phyloP scores from a whole-genome alignment of 192 early-diverging fungal genomes.

The Helicostylum pulchrum region DNA sequence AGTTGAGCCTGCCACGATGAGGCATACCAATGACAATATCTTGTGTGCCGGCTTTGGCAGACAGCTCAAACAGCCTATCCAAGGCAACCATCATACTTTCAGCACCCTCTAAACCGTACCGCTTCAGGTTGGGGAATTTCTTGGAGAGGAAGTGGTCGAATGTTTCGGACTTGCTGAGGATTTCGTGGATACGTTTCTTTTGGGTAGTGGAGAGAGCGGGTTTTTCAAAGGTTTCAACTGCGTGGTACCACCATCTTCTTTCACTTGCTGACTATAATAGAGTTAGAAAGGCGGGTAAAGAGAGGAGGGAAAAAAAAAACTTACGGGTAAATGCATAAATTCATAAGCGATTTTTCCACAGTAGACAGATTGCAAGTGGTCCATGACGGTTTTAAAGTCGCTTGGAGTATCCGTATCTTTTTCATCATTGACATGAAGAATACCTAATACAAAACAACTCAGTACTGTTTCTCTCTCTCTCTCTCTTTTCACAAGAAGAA shows the following conservation, averaged over 20 bases:
- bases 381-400: constrained; percentile 62
- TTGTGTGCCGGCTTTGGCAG: constrained; percentile 60
- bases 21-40: constrained; percentile 94
- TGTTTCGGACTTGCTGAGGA: constrained; percentile 77
- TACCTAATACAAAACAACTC: constrained; percentile 38
- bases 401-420: constrained; percentile 37
- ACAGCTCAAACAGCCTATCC: constrained; percentile 78
- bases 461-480: too few species aligned
- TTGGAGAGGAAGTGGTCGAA: constrained; percentile 99
- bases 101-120: constrained; percentile 95
- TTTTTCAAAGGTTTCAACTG: constrained; percentile 76
- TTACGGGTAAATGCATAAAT: constrained; percentile 88
- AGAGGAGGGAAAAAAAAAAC: constrained; percentile 16
- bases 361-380: constrained; percentile 69
- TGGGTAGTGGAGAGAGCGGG: constrained; percentile 52
- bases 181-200: constrained; percentile 72
- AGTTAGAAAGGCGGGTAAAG: too few species aligned
- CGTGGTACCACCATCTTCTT: constrained; percentile 83
- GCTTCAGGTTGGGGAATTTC: constrained; percentile 93
- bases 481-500: background rate
- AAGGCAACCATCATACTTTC: constrained; percentile 94
- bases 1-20: constrained; percentile 92
- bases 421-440: constrained; percentile 65
- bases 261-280: constrained; percentile 76
- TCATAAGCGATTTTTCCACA: constrained; percentile 90